These are phyloP conservation scores for Lichtheimia hyalospora DNA, from an alignment of 371 early-diverging fungal genomes.

Conservation along the genomic window DNA sequence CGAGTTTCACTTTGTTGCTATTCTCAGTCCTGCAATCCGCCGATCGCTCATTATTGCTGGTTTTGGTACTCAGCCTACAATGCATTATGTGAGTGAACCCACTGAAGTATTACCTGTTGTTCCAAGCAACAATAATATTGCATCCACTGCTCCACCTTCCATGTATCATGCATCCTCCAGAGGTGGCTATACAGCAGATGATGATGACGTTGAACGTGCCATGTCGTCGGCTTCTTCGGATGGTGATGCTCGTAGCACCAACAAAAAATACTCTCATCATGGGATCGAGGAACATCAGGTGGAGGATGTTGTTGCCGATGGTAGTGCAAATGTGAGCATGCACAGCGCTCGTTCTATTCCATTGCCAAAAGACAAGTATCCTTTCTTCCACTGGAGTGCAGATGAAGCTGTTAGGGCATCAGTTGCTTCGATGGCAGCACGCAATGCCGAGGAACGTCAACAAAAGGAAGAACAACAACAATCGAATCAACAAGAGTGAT, in stretches of 20 bases:
- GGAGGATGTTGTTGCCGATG: slow-evolving; percentile 13
- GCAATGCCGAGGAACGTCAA: background rate
- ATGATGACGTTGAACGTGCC: too few relatives aligned
- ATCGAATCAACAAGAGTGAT: background rate
- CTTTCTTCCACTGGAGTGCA: slow-evolving; percentile 51
- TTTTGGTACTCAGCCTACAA: slow-evolving; percentile 36
- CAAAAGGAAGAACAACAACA: background rate
- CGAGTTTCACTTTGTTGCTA: slow-evolving; percentile 53
- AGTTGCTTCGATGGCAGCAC: slow-evolving; percentile 23
- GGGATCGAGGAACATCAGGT: slow-evolving; percentile 10
- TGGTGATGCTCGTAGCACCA: background rate
- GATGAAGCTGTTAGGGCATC: slow-evolving; percentile 41
- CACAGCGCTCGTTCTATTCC: slow-evolving; percentile 10
- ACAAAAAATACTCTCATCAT: background rate
- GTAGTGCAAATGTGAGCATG: too few relatives aligned
- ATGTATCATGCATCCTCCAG: too few relatives aligned
- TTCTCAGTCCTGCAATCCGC: slow-evolving; percentile 39
- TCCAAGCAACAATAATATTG: background rate
- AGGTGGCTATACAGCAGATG: too few relatives aligned
- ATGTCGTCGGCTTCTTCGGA: too few relatives aligned
- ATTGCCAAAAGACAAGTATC: slow-evolving; percentile 41
- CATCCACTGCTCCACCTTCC: too few relatives aligned
- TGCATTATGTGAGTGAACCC: too few relatives aligned
- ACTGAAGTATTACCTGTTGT: background rate
- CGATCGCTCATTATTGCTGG: slow-evolving; percentile 37